A percentile compares a stretch with the other conserved stretches of the same genome.
phyloP scores from a whole-genome alignment of 306 rosid genomes.

The Quercus alba region DNA sequence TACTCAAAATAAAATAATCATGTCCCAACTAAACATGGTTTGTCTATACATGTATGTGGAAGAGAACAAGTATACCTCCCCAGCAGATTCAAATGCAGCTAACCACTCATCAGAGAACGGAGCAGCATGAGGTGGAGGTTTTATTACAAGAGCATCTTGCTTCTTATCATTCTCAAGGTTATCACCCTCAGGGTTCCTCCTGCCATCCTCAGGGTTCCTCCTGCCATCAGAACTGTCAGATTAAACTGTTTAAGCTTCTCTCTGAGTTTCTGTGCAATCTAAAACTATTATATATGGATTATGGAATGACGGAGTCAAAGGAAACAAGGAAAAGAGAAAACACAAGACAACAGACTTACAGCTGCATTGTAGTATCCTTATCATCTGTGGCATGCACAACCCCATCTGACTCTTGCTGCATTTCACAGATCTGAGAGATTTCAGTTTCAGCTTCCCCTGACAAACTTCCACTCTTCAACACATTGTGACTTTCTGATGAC shows the following conservation, averaged over 20 bases:
- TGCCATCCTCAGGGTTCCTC: constrained; percentile 33
- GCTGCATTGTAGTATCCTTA: constrained; percentile 23
- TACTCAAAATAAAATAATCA: neutral
- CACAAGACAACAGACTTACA: constrained; percentile 41
- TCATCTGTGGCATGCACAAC: constrained; percentile 15
- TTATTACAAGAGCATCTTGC: constrained; percentile 39
- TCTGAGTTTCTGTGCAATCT: neutral
- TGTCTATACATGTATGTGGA: neutral
- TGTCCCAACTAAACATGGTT: neutral
- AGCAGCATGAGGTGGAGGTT: constrained; percentile 55
- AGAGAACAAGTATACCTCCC: constrained; percentile 63
- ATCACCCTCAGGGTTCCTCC: constrained; percentile 32
- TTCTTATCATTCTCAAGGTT: constrained; percentile 30
- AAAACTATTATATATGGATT: neutral
- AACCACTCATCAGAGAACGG: constrained; percentile 97
- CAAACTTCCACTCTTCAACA: constrained; percentile 17
- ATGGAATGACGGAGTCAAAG: neutral
- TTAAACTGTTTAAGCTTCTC: constrained; percentile 5
- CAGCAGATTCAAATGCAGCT: constrained; percentile 93
- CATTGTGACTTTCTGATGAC: constrained; percentile 11
- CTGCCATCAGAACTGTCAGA: constrained; percentile 41
- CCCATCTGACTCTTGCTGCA: constrained; percentile 18
- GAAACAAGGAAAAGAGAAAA: neutral
- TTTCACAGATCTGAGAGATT: constrained; percentile 20
- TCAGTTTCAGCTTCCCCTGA: constrained; percentile 32